Percentiles rank a stretch among this genome's conserved stretches.
phyloP scores from a whole-genome alignment of 495 filamentous ascomycete species.

The Penicillium egyptiacum region DNA sequence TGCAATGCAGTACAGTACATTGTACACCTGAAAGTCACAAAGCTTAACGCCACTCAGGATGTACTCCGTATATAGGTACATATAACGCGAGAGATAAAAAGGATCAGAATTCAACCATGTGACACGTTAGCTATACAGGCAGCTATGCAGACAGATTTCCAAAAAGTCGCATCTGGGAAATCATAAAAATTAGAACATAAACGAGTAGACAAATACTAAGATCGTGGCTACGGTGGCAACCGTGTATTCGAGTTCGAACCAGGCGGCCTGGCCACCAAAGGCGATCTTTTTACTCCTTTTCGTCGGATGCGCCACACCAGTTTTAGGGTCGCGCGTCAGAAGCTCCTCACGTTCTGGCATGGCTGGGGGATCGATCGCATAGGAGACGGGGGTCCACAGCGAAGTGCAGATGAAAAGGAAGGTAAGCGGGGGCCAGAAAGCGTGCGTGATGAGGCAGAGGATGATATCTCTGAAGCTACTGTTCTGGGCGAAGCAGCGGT shows the following conservation, averaged over 20 bases:
- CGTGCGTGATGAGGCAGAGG: conserved; percentile 46
- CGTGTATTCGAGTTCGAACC: conserved; percentile 45
- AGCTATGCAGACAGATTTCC: conserved; percentile 8
- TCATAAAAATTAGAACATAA: conserved; percentile 32
- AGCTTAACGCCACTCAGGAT: not conserved
- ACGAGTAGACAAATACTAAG: conserved; percentile 44
- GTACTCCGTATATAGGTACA: conserved; percentile 1
- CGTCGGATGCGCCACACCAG: conserved; percentile 46
- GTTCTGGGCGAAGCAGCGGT: conserved; percentile 35
- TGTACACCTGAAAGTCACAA: not conserved
- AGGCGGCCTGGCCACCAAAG: conserved; percentile 42
- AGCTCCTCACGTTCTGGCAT: conserved; percentile 47
- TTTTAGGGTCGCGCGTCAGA: conserved; percentile 43
- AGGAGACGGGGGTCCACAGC: conserved; percentile 42
- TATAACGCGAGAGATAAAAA: not conserved
- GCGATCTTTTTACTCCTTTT: conserved; percentile 42
- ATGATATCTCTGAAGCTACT: conserved; percentile 29
- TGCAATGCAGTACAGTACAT: not conserved
- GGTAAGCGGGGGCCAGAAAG: conserved; percentile 47
- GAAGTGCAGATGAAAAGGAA: conserved; percentile 41
- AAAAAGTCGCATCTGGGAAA: not conserved
- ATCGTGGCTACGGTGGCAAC: conserved; percentile 38
- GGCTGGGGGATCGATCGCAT: conserved; percentile 44
- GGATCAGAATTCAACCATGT: not conserved
- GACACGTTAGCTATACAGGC: conserved; percentile 13